Conservation (phyloP, 768 basidiomycete species). For the Gyrodon lividus region DNA sequence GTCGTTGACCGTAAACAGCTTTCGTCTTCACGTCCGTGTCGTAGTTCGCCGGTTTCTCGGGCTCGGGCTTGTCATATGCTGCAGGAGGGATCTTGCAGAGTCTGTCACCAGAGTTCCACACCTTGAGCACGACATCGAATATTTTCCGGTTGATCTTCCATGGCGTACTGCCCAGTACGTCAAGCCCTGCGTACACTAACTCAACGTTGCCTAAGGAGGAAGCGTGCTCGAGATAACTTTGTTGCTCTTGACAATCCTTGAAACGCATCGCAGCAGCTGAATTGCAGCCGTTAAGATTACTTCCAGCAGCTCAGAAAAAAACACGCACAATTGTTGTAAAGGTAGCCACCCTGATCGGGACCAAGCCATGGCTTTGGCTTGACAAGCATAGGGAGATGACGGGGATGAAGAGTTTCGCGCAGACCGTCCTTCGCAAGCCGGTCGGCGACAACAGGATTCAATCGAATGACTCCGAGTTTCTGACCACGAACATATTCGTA, state of each 20-base stretch:
- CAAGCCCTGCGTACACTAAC: constrained; percentile 83
- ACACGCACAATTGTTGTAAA: constrained; percentile 69
- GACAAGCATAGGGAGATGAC: constrained; percentile 94
- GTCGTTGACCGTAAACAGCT: constrained; percentile 52
- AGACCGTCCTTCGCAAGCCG: constrained; percentile 75
- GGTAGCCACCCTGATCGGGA: constrained; percentile 77
- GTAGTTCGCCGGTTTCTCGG: constrained; percentile 43
- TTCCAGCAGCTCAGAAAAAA: not conserved
- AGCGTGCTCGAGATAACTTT: constrained; percentile 72
- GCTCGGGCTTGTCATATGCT: constrained; percentile 62
- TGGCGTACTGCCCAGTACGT: constrained; percentile 85
- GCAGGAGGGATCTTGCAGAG: constrained; percentile 85
- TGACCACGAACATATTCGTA: constrained; percentile 94
- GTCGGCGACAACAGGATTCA: constrained; percentile 79
- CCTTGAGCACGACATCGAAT: constrained; percentile 70
- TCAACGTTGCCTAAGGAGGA: constrained; percentile 74
- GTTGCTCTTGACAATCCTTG: constrained; percentile 87
- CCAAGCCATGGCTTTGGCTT: constrained; percentile 85
- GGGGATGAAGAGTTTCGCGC: constrained; percentile 76
- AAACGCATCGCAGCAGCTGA: constrained; percentile 83
- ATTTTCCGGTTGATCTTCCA: constrained; percentile 85
- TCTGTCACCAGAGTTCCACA: constrained; percentile 85
- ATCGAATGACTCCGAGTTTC: constrained; percentile 87
- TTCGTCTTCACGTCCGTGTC: constrained; percentile 55
- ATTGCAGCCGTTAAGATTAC: constrained; percentile 1